Percentiles rank a stretch among this genome's conserved stretches.
Conservation (phyloP, 495 filamentous ascomycete species). For the Penicillium maclennaniae region DNA sequence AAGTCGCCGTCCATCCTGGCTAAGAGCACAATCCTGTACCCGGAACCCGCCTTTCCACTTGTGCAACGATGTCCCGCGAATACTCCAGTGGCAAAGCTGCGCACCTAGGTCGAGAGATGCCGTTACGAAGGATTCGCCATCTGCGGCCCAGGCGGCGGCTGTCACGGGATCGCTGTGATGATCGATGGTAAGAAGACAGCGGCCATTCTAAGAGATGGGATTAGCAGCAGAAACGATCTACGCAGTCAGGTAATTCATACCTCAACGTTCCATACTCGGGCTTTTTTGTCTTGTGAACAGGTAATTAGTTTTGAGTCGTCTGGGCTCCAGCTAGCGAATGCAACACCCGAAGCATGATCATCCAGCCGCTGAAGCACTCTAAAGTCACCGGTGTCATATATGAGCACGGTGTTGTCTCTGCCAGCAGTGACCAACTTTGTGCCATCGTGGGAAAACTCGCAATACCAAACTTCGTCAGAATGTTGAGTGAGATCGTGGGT, state of each 20-base stretch:
- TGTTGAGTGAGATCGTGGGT: constrained; percentile 68
- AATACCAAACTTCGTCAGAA: constrained; percentile 82
- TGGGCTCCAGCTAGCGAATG: constrained; percentile 84
- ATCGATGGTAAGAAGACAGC: constrained; percentile 57
- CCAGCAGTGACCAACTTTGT: constrained; percentile 78
- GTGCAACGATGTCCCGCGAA: constrained; percentile 52
- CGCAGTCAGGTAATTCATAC: constrained; percentile 44
- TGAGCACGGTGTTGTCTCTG: constrained; percentile 65
- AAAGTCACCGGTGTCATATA: constrained; percentile 77
- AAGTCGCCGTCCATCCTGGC: constrained; percentile 71
- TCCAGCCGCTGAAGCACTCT: constrained; percentile 58
- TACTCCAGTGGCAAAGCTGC: constrained; percentile 64
- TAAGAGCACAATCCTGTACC: constrained; percentile 79
- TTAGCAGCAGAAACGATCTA: constrained; percentile 3
- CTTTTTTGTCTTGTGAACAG: constrained; percentile 70
- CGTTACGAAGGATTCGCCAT: constrained; percentile 74
- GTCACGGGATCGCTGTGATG: constrained; percentile 78
- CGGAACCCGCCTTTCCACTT: constrained; percentile 67
- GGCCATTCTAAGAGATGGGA: constrained; percentile 57
- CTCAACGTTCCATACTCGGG: constrained; percentile 73
- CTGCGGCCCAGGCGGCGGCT: constrained; percentile 77
- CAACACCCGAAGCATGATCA: constrained; percentile 63
- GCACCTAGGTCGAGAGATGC: constrained; percentile 67
- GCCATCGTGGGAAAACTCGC: constrained; percentile 88
- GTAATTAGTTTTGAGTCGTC: constrained; percentile 82